These are phyloP conservation scores for Penicillium pancosmium DNA, from an alignment of 495 filamentous ascomycete species.

Conservation along the genomic window DNA sequence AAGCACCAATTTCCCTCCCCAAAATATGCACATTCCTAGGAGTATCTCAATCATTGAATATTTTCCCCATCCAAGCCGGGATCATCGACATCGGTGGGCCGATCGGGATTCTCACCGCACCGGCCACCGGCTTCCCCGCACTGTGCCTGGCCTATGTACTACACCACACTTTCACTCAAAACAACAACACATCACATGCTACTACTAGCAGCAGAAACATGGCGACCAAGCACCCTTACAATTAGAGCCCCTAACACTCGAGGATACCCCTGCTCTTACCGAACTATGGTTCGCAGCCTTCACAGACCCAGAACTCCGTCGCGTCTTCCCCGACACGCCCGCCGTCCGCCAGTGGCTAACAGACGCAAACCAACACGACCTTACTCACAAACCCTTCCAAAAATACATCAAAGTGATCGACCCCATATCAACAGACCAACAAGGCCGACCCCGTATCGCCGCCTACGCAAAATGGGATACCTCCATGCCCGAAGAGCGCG, in stretches of 20 bases:
- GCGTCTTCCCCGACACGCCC: slow-evolving; percentile 28
- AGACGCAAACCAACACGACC: slow-evolving; percentile 8
- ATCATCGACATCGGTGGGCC: not conserved
- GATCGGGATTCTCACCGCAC: not conserved
- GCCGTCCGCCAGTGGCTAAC: slow-evolving; percentile 23
- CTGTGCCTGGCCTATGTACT: too few relatives aligned
- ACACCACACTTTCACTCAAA: too few relatives aligned
- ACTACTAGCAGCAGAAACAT: not conserved
- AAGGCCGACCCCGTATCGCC: slow-evolving; percentile 11
- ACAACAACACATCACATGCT: too few relatives aligned
- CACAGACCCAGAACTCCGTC: slow-evolving; percentile 13
- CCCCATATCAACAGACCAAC: not conserved
- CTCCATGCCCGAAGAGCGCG: slow-evolving; percentile 10
- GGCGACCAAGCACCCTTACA: not conserved
- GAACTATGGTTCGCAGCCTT: slow-evolving; percentile 24
- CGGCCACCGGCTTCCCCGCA: not conserved
- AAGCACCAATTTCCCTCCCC: not conserved
- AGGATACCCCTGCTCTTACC: slow-evolving; percentile 21
- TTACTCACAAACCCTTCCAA: slow-evolving; percentile 9
- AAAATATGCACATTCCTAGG: not conserved
- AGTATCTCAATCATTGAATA: not conserved
- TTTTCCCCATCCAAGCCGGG: not conserved
- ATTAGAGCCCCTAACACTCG: not conserved
- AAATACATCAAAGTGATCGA: slow-evolving; percentile 25
- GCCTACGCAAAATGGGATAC: slow-evolving; percentile 31